Evolutionary conservation across 2,329 filamentous ascomycete genomes (phyloP).

Genomic region (Dactylellina drechsleri): DNA sequence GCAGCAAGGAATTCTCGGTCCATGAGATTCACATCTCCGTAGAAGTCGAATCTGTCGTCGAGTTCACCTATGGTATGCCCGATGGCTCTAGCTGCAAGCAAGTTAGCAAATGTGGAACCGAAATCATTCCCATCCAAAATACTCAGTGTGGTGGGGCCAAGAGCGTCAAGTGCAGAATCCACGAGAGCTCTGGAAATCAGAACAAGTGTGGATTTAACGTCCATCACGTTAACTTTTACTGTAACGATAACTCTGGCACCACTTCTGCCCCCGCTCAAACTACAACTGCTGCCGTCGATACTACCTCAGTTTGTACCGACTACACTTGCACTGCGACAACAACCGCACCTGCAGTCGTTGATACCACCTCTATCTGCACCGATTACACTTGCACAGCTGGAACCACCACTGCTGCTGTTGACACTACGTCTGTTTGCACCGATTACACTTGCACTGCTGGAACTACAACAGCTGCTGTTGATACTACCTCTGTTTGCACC

Average conservation of each 20-base stretch:
- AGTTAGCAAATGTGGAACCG: constrained; percentile 72
- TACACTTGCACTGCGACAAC: constrained; percentile 25
- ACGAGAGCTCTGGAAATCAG: constrained; percentile 51
- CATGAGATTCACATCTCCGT: constrained; percentile 63
- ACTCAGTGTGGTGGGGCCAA: constrained; percentile 91
- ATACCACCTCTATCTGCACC: neutral
- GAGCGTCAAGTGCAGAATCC: constrained; percentile 73
- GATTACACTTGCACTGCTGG: constrained; percentile 28
- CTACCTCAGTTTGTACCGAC: constrained; percentile 14
- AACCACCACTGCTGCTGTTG: constrained; percentile 3
- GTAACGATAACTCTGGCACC: constrained; percentile 33
- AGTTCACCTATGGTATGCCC: constrained; percentile 87
- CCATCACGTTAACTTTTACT: constrained; percentile 58
- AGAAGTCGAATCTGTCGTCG: constrained; percentile 77
- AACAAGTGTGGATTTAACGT: constrained; percentile 57
- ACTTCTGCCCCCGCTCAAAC: constrained; percentile 17
- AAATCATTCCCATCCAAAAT: constrained; percentile 79
- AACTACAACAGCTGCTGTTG: constrained; percentile 3
- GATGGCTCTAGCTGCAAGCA: constrained; percentile 86
- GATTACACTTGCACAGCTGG: constrained; percentile 15
- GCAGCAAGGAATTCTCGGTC: constrained; percentile 70
- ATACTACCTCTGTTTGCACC: constrained; percentile 3
- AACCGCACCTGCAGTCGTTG: constrained; percentile 6
- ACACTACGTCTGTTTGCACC: constrained; percentile 25
- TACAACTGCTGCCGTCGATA: constrained; percentile 16